phyloP scores from a whole-genome alignment of 1,284 basidiomycete genomes.

The Cryptococcus depauperatus region DNA sequence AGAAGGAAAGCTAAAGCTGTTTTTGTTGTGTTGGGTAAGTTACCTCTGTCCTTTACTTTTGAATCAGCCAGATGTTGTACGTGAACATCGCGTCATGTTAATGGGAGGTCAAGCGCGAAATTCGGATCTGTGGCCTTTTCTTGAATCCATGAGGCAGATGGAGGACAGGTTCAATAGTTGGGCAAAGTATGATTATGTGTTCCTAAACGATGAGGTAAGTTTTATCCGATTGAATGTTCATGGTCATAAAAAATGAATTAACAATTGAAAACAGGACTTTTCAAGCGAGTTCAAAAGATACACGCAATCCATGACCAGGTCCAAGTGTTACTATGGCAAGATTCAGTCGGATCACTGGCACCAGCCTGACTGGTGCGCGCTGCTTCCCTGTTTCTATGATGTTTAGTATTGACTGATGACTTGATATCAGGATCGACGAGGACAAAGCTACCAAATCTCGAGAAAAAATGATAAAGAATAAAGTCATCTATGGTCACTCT shows the following conservation, averaged over 20 bases:
- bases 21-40: slow-evolving; percentile 61
- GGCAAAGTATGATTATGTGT: slow-evolving; percentile 75
- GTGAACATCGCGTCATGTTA: not conserved
- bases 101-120: slow-evolving; percentile 56
- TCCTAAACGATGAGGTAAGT: slow-evolving; percentile 64
- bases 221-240: no score
- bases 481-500: slow-evolving; percentile 79
- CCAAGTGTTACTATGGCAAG: slow-evolving; percentile 67
- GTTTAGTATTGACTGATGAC: not conserved
- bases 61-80: no score
- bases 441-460: slow-evolving; percentile 57
- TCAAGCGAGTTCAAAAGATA: slow-evolving; percentile 67
- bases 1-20: slow-evolving; percentile 67
- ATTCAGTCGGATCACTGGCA: slow-evolving; percentile 76
- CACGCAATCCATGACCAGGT: slow-evolving; percentile 58
- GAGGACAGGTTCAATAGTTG: slow-evolving; percentile 62
- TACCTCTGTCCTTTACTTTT: not conserved
- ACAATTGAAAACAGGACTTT: slow-evolving; percentile 49
- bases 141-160: slow-evolving; percentile 48
- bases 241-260: not conserved
- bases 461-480: slow-evolving; percentile 60
- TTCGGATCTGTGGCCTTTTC: slow-evolving; percentile 63
- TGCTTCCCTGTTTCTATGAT: not conserved
- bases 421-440: slow-evolving; percentile 55
- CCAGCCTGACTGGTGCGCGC: slow-evolving; percentile 59